Evolutionary conservation across 2,329 filamentous ascomycete genomes (phyloP), one percentile per base, ranked within the genome.

Genomic region (Botryotinia convoluta): DNA sequence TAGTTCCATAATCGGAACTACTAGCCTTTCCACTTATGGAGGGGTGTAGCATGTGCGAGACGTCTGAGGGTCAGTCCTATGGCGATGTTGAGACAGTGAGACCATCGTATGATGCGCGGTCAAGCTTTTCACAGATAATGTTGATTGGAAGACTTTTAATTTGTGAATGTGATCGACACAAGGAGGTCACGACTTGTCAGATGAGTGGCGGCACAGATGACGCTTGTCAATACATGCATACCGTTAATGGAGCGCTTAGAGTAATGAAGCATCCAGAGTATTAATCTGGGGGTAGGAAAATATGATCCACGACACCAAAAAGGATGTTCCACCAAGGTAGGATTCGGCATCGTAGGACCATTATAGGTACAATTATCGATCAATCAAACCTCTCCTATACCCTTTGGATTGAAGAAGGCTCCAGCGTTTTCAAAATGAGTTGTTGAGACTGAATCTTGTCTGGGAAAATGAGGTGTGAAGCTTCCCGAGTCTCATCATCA

Each of bases 381-480:
- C 26, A 32, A 42, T 22, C n/a, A 69, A 32, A 44, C 39, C 18
- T 42, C 4, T 22, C 20, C 48, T 1, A n/a, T 57, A 22, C 6
- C 18, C 10, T 9, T n/a, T 16, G 29, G 48, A 10, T 54, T 35
- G 44, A 18, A 16, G 35, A 64, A 35, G 44, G 32, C 42, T 22
- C 32, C 29, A 51, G 35, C 35, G 70, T 54, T 72, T 72, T 57
- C 60, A 10, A 45, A 20, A 18, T 32, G 61, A 51, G 32, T 42
- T 42, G 20, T 67, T 45, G 45, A 67, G 61, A 72, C 70, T 70
- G 18, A 26, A 10, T 67, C 37, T 64, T 37, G 70, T 72, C 70
- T 67, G n/a, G 35, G 45, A 67, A 44, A 67, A 72, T 20, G 61
- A 67, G 65, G 35, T 67, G 37, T 72, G 70, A 72, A 72, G 70